phyloP scores from a whole-genome alignment of 306 rosid genomes.

The Cucumis cinereus region DNA sequence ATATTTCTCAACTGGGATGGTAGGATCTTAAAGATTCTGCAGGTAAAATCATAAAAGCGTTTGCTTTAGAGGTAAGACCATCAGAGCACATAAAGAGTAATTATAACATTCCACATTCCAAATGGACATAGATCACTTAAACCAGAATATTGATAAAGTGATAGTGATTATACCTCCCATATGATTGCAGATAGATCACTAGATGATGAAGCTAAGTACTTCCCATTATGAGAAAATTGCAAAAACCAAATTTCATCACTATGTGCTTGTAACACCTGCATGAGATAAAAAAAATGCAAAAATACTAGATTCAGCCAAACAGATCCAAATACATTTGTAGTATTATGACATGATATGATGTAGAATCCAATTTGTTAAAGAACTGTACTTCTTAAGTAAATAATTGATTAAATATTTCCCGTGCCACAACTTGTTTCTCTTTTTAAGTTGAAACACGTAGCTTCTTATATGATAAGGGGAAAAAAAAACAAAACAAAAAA shows the following conservation, averaged over 20 bases:
- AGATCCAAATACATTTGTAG: not conserved
- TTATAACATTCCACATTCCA: not conserved
- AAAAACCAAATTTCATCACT: constrained; percentile 86
- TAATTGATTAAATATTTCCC: not conserved
- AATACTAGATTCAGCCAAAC: not conserved
- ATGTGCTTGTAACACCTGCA: constrained; percentile 69
- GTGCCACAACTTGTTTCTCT: not conserved
- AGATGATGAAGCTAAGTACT: constrained; percentile 88
- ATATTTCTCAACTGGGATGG: not conserved
- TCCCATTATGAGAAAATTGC: constrained; percentile 85
- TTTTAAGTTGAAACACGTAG: not conserved
- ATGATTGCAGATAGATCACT: constrained; percentile 70
- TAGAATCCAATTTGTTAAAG: not conserved
- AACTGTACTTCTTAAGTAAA: not conserved
- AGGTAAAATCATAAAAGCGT: not conserved
- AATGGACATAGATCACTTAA: not conserved
- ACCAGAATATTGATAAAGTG: not conserved
- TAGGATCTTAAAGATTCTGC: not conserved
- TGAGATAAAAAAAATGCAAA: not conserved
- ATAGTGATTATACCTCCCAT: constrained; percentile 68
- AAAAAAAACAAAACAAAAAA: not conserved
- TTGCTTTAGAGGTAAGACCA: not conserved
- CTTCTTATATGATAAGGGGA: not conserved
- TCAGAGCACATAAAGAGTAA: not conserved
- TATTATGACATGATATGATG: not conserved